Evolutionary conservation across 495 filamentous ascomycete genomes (phyloP).

Genomic region (Aspergillus affinis): DNA sequence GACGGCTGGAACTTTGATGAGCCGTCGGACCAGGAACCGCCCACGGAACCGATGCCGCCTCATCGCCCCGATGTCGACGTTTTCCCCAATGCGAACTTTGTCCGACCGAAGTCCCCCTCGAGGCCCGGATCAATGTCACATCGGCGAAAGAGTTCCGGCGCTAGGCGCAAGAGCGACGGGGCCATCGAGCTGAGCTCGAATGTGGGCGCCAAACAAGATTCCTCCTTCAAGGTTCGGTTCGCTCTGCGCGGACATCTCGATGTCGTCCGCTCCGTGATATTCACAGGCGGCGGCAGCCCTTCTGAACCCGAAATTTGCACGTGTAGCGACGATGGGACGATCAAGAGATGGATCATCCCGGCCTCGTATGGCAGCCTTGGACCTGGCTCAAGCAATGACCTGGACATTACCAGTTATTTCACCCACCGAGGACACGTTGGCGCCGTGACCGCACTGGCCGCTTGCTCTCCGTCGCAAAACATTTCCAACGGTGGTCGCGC

Average conservation of each 20-base stretch:
- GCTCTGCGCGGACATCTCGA: conserved; percentile 90
- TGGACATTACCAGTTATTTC: conserved; percentile 90
- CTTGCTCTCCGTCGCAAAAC: conserved; percentile 79
- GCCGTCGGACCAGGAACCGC: conserved; percentile 35
- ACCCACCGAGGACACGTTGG: conserved; percentile 92
- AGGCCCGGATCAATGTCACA: conserved; percentile 66
- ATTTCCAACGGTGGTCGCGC: conserved; percentile 86
- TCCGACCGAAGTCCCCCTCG: conserved; percentile 73
- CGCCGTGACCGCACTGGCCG: conserved; percentile 81
- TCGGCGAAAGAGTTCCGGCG: conserved; percentile 77
- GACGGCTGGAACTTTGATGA: conserved; percentile 97
- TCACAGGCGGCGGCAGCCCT: conserved; percentile 91
- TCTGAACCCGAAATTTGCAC: conserved; percentile 97
- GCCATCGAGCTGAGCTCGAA: conserved; percentile 43
- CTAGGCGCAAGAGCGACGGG: conserved; percentile 59
- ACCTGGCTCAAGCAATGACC: conserved; percentile 59
- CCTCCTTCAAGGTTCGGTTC: conserved; percentile 87
- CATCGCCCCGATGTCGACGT: conserved; percentile 77
- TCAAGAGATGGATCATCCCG: conserved; percentile 96
- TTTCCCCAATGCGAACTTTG: conserved; percentile 80
- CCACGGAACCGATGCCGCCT: conserved; percentile 52
- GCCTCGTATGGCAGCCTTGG: conserved; percentile 63
- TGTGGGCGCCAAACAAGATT: conserved; percentile 51
- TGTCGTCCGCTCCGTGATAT: conserved; percentile 88
- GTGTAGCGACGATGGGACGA: conserved; percentile 88